phyloP scores from a whole-genome alignment of 1,139 yeast genomes.

The Geotrichum klebahnii region DNA sequence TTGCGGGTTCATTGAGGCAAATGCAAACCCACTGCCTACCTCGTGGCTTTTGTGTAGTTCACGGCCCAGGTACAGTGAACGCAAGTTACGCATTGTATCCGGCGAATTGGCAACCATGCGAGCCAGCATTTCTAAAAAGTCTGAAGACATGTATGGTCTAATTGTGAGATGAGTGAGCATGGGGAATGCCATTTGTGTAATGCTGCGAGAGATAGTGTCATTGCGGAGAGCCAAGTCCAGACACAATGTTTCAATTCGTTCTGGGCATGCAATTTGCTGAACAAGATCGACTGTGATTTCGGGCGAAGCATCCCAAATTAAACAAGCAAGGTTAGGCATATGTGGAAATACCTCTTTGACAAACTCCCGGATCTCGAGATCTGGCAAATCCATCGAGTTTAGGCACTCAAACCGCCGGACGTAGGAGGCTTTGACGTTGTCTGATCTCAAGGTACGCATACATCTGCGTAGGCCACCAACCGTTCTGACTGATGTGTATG shows the following conservation, averaged over 20 bases:
- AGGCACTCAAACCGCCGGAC: conserved; percentile 28
- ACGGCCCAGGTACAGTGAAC: conserved; percentile 25
- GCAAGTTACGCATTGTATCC: conserved; percentile 19
- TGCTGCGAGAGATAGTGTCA: conserved; percentile 20
- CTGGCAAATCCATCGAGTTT: conserved; percentile 29
- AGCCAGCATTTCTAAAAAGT: conserved; percentile 24
- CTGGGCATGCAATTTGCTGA: conserved; percentile 19
- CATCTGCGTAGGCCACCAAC: conserved; percentile 31
- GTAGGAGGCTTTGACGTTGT: conserved; percentile 19
- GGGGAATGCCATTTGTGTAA: conserved; percentile 22
- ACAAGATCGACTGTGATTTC: conserved; percentile 28
- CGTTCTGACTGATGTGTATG: conserved; percentile 28
- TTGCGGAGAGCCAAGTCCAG: conserved; percentile 27
- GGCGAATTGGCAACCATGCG: conserved; percentile 24
- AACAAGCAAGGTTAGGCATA: conserved; percentile 24
- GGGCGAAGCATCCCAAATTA: conserved; percentile 29
- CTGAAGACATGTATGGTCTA: conserved; percentile 25
- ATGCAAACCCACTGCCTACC: conserved; percentile 30
- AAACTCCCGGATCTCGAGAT: conserved; percentile 25
- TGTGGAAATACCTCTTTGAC: conserved; percentile 24
- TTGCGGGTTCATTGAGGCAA: conserved; percentile 26
- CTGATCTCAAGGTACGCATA: conserved; percentile 24
- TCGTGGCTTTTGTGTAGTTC: conserved; percentile 22
- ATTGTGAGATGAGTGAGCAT: conserved; percentile 24
- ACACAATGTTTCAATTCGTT: conserved; percentile 21